phyloP scores from a whole-genome alignment of 371 early-diverging fungal species.

The Apophysomyces trapeziformis region DNA sequence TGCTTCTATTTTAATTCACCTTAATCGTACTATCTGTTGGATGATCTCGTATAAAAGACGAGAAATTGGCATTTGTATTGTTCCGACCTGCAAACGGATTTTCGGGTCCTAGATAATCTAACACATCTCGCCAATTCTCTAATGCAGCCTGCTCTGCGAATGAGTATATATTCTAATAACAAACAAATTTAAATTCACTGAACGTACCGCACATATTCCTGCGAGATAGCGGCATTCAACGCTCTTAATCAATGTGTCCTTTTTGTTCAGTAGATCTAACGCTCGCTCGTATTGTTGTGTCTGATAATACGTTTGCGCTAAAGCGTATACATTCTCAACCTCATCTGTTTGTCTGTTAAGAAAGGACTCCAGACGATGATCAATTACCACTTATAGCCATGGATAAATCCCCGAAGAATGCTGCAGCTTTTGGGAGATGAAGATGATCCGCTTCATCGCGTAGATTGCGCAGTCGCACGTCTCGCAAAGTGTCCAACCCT shows the following conservation, averaged over 20 bases:
- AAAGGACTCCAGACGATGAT: background rate
- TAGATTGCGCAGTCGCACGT: conserved; percentile 23
- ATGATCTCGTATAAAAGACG: background rate
- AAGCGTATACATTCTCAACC: conserved; percentile 60
- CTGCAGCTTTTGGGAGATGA: conserved; percentile 19
- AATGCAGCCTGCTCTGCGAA: conserved; percentile 49
- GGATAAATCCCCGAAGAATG: conserved; percentile 20
- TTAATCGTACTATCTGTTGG: conserved; percentile 3
- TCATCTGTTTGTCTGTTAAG: conserved; percentile 43
- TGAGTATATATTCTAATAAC: conserved; percentile 11
- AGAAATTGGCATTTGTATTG: conserved; percentile 7
- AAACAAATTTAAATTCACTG: background rate
- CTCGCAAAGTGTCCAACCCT: conserved; percentile 16
- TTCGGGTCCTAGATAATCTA: conserved; percentile 60
- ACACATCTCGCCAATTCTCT: conserved; percentile 62
- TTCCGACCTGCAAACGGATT: conserved; percentile 50
- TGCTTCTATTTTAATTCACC: background rate
- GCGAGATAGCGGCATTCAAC: conserved; percentile 66
- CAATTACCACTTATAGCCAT: conserved; percentile 17
- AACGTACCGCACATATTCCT: conserved; percentile 64
- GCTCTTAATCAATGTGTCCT: conserved; percentile 53
- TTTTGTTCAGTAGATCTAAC: conserved; percentile 55
- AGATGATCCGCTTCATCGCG: conserved; percentile 20
- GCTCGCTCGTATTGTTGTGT: conserved; percentile 66
- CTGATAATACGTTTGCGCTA: conserved; percentile 63